Percentiles rank a stretch among this genome's conserved stretches.
Evolutionary conservation across 2,329 filamentous ascomycete genomes (phyloP).

Genomic region (Venturia pyrina): DNA sequence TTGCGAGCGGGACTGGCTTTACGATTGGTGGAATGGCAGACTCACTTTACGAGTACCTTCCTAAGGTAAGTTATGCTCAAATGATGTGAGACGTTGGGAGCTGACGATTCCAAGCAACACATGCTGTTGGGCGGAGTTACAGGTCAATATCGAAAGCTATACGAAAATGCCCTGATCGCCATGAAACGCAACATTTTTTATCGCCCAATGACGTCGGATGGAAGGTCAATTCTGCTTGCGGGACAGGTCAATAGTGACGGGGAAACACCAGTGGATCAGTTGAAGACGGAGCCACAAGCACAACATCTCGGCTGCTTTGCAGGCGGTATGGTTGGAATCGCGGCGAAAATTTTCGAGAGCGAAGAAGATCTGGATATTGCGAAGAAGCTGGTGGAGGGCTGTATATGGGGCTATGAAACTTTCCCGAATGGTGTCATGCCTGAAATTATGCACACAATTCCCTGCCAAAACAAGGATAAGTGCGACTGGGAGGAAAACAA

Average conservation of each 20-base stretch:
- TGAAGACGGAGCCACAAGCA: conserved; percentile 31
- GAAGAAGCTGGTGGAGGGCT: conserved; percentile 42
- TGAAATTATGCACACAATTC: conserved; percentile 34
- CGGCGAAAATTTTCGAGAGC: conserved; percentile 40
- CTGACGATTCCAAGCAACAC: conserved; percentile 37
- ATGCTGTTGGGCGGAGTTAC: conserved; percentile 60
- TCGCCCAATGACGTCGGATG: conserved; percentile 59
- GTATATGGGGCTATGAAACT: conserved; percentile 44
- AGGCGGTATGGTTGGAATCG: conserved; percentile 46
- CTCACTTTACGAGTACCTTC: conserved; percentile 48
- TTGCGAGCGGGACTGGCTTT: conserved; percentile 23
- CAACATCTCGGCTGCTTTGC: conserved; percentile 46
- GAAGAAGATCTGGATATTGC: conserved; percentile 39
- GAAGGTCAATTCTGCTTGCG: conserved; percentile 62
- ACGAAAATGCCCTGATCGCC: conserved; percentile 56
- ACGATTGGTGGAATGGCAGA: conserved; percentile 48
- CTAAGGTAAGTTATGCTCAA: conserved; percentile 32
- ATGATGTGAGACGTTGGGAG: not conserved
- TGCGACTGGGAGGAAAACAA: conserved; percentile 10
- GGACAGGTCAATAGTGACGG: conserved; percentile 38
- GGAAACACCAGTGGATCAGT: conserved; percentile 32
- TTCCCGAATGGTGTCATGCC: conserved; percentile 45
- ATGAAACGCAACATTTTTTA: conserved; percentile 67
- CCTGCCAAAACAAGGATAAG: conserved; percentile 27
- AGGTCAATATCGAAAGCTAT: conserved; percentile 62